Base-by-base conservation (phyloP, 1,139 yeast species). In the Magnusiomyces suaveolens region DNA sequence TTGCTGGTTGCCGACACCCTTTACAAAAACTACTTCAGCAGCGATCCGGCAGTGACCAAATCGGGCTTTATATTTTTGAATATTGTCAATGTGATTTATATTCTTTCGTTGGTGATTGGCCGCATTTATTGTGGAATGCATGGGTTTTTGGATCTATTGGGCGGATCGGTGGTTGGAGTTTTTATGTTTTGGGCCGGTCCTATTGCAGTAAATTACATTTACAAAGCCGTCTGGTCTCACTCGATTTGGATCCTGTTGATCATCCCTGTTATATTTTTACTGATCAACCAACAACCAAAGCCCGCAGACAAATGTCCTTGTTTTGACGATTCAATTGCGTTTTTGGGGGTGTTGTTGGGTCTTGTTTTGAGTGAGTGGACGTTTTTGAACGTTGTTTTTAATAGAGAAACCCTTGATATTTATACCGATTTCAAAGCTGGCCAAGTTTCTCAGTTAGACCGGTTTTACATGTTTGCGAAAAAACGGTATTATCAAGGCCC, bases 121-220 rank as follows among this genome's bases (percentile, higher is more conserved):
- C 75, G 98, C 55, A 67, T 92, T 6, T 92, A 92, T 70, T 90
- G 97, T 68, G 98, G 98, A 3, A 92, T 92, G 98, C 98, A 92
- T 69, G 98, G 98, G 1, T 80, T 87, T 59, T 71, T 87, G 36
- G 98, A 92, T 67, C 75, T 92, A 3, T 54, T 73, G 1, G 70
- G 80, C 12, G 98, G 98, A 1, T 71, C 81, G 0, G 0, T 77
- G 0, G 74, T 88, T 29, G 98, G 98, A 0, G 54, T 72, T 0
- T 48, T 68, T 12, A 60, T 70, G 10, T 71, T 69, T 38, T 36
- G 59, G 25, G 61, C 52, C 46, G 58, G 50, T 20, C 51, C 54
- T 38, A 59, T 65, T 60, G 62, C 60, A 41, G 48, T 59, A 44
- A 48, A 59, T 33, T 32, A 54, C 43, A 41, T 59, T 49, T 48